A percentile compares a stretch with the other conserved stretches of the same genome.
Evolutionary conservation across 2,329 filamentous ascomycete genomes (phyloP).

Genomic region (Stenocarpella maydis): DNA sequence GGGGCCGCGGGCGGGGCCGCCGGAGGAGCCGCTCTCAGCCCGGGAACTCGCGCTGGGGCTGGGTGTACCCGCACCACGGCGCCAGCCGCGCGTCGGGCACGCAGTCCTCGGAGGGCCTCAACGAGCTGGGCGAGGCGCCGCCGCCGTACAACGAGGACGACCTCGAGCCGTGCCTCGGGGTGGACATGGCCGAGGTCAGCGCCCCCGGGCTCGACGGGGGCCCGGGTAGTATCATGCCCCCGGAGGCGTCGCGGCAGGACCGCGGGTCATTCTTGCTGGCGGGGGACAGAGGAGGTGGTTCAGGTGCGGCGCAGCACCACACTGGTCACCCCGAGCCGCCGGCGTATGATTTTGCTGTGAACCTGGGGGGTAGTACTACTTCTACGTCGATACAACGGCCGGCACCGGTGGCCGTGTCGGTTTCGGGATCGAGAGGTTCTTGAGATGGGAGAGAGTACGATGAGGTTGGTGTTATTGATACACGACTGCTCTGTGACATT

Average conservation of each 20-base stretch:
- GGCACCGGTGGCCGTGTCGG: conserved; percentile 1
- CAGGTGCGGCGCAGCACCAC: background rate
- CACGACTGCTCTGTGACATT: background rate
- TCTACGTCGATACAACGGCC: background rate
- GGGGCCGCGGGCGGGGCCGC: too few species aligned
- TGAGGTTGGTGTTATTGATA: too few species aligned
- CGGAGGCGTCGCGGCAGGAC: conserved; percentile 7
- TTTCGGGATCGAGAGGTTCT: background rate
- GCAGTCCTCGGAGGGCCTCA: conserved; percentile 38
- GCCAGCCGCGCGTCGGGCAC: background rate
- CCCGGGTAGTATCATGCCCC: background rate
- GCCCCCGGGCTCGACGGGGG: background rate
- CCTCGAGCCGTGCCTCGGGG: background rate
- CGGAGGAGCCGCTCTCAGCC: background rate
- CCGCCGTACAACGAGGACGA: conserved; percentile 38
- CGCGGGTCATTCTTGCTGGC: background rate
- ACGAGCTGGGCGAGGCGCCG: conserved; percentile 41
- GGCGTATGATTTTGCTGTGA: conserved; percentile 18
- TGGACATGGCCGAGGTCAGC: conserved; percentile 3
- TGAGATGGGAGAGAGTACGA: background rate
- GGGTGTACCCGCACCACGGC: background rate
- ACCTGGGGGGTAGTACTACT: background rate
- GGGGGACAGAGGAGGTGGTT: background rate
- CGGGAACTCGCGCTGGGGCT: conserved; percentile 13
- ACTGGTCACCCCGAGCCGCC: background rate